Evolutionary conservation across 2,329 filamentous ascomycete genomes (phyloP), one percentile per base, ranked within the genome.

Genomic region (Fusarium keratoplasticum): DNA sequence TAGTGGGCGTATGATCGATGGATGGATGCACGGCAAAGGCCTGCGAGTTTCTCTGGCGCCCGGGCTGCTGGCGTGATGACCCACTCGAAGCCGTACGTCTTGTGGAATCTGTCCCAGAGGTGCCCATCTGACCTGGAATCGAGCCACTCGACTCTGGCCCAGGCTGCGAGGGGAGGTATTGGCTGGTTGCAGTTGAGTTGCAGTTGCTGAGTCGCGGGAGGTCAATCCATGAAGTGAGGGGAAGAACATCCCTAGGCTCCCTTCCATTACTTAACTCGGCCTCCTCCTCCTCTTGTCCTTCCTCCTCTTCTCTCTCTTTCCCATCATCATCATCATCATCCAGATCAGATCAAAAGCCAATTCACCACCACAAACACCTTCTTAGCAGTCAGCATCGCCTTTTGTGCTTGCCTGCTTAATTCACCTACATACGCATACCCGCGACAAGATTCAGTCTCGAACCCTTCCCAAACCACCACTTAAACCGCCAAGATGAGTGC

Each of bases 401-500:
- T 52, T 61, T 61, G 64, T 74, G 70, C 70, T 54, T 59, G 71
- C 66, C 69, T 72, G 73, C 63, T 33, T 65, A 40, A 69, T 63
- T 52, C 54, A 64, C 57, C 66, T 54, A 55, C 61, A 62, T 55
- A 71, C 71, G 66, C 57, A 25, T 55, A 61, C 59, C 73, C 57
- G 59, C 62, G 68, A 63, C 72, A 69, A 59, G 54, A 66, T 72
- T 69, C 72, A 64, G 64, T 61, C 69, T 66, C 61, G 73, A 71
- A 70, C 81, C 77, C 64, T 66, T 67, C 44, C 72, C 62, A 69
- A 73, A 69, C 66, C 63, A 57, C 67, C 64, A 65, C 67, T 76
- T 79, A 77, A 76, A 81, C 78, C 78, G 79, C 77, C 84, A 89
- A 83, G 82, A 91, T 91, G 89, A 86, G 81, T 85, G 83, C 87